These are phyloP conservation scores for Pseudomonodictys pantanalensis DNA, from an alignment of 495 filamentous ascomycete species.

Conservation along the genomic window DNA sequence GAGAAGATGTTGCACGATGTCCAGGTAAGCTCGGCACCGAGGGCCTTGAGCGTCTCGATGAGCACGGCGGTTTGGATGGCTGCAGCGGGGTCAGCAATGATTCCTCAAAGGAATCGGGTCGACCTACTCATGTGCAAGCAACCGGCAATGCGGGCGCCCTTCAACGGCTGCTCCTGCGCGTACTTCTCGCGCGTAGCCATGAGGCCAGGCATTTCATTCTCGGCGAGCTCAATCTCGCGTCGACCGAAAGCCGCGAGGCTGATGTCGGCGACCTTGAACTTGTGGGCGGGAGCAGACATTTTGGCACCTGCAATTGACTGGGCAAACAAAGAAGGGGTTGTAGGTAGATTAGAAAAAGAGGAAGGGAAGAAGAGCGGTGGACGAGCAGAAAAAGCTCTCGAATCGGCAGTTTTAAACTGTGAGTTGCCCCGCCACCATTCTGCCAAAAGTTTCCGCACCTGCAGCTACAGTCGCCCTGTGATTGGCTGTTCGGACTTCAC, in stretches of 20 bases:
- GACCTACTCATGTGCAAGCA: constrained; percentile 94
- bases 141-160: constrained; percentile 84
- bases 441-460: too few species aligned
- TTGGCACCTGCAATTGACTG: constrained; percentile 15
- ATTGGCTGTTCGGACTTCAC: too few species aligned
- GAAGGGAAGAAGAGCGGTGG: neutral
- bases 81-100: constrained; percentile 39
- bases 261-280: constrained; percentile 98
- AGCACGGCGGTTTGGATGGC: constrained; percentile 98
- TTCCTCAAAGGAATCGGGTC: neutral
- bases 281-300: constrained; percentile 79
- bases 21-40: constrained; percentile 98
- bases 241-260: constrained; percentile 96
- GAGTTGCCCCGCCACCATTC: too few species aligned
- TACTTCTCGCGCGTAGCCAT: constrained; percentile 95
- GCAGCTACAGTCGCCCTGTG: too few species aligned
- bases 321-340: neutral
- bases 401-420: too few species aligned
- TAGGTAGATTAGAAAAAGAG: neutral
- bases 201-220: constrained; percentile 98
- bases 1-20: constrained; percentile 97
- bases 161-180: constrained; percentile 85
- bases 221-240: constrained; percentile 96
- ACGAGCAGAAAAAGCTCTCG: too few species aligned
- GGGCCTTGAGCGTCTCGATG: constrained; percentile 90